A percentile compares a stretch with the other conserved stretches of the same genome.
Evolutionary conservation across 1,284 basidiomycete genomes (phyloP).

Genomic region (Papiliotrema terrestris): DNA sequence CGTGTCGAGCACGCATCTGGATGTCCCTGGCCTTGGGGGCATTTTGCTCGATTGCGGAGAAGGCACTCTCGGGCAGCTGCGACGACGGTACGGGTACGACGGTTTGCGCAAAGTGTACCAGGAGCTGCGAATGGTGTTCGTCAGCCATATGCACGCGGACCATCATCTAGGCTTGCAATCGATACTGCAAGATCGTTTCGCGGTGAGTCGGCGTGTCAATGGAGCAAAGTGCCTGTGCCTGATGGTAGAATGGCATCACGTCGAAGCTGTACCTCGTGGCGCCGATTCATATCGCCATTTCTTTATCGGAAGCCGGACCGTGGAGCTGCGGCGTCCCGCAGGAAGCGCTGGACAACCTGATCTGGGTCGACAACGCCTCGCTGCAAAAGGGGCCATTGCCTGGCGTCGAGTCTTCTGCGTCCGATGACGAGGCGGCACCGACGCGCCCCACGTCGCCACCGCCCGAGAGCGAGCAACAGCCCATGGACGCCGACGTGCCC

Average conservation of each 20-base stretch:
- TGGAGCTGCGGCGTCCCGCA: constrained; percentile 30
- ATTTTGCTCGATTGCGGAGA: constrained; percentile 88
- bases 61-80: constrained; percentile 85
- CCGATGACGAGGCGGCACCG: background rate
- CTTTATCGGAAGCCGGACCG: constrained; percentile 47
- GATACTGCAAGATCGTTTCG: constrained; percentile 67
- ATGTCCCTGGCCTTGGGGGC: constrained; percentile 63
- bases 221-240: constrained; percentile 3
- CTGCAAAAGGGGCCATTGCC: background rate
- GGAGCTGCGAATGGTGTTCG: constrained; percentile 73
- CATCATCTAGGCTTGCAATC: constrained; percentile 82
- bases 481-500: background rate
- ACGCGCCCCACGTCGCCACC: too few species aligned
- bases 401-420: background rate
- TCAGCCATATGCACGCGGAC: constrained; percentile 90
- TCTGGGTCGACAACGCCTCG: constrained; percentile 28
- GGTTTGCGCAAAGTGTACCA: constrained; percentile 55
- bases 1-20: constrained; percentile 71
- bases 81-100: constrained; percentile 69
- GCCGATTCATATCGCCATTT: constrained; percentile 39
- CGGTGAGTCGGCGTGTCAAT: constrained; percentile 53
- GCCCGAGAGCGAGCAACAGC: background rate
- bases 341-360: constrained; percentile 37
- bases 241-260: constrained; percentile 24
- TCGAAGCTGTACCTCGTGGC: constrained; percentile 64